Conservation (phyloP, 192 early-diverging fungal species). For the Rhizophlyctis rosea region DNA sequence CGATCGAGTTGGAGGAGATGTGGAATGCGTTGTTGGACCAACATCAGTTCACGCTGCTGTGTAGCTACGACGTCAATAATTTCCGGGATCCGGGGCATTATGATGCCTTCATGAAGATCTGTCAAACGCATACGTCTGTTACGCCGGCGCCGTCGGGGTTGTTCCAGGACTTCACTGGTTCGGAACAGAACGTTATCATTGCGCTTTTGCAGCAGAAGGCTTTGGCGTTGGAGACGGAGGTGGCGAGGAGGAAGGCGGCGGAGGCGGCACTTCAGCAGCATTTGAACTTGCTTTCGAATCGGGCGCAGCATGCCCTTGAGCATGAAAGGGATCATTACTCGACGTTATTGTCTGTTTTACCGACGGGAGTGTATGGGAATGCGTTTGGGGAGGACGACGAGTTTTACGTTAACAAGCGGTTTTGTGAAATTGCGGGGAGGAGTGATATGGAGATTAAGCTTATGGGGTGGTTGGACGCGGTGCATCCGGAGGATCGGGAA, state of each 20-base stretch:
- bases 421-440: constrained; percentile 11
- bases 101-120: constrained; percentile 3
- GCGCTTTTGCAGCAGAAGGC: constrained; percentile 6
- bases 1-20: constrained; percentile 7
- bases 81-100: neutral
- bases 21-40: constrained; percentile 3
- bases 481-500: constrained; percentile 8
- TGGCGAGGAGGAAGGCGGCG: constrained; percentile 9
- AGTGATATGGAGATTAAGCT: neutral
- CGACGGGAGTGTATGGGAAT: constrained; percentile 10
- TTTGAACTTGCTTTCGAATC: constrained; percentile 9
- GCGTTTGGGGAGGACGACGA: constrained; percentile 14
- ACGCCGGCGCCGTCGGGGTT: neutral
- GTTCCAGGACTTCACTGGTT: neutral
- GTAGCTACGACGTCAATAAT: constrained; percentile 8
- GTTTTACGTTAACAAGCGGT: constrained; percentile 9
- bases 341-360: constrained; percentile 8
- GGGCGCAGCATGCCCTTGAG: constrained; percentile 10
- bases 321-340: constrained; percentile 7
- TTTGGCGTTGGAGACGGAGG: constrained; percentile 4
- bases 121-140: constrained; percentile 7
- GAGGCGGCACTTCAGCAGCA: constrained; percentile 8
- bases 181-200: constrained; percentile 1
- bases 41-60: constrained; percentile 12
- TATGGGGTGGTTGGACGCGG: constrained; percentile 8